Percentiles rank a stretch among this genome's conserved stretches.
These are phyloP conservation scores for Isabelozyma gotoi DNA, from an alignment of 805 yeast genomes.

Conservation along the genomic window DNA sequence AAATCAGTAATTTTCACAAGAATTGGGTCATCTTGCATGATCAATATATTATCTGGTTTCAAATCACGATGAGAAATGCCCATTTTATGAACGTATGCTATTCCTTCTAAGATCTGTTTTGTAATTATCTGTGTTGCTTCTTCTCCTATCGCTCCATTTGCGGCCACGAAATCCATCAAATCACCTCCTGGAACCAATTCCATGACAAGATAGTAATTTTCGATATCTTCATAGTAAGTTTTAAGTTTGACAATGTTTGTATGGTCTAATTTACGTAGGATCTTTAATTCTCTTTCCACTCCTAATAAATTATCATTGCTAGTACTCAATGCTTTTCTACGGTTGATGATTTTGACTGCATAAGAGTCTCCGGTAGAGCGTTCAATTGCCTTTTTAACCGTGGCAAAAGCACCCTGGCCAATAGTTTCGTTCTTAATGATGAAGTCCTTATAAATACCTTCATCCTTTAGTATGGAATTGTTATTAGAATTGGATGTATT, in stretches of 20 bases:
- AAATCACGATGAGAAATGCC: slow-evolving; percentile 96
- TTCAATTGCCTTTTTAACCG: slow-evolving; percentile 88
- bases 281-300: slow-evolving; percentile 82
- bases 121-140: slow-evolving; percentile 86
- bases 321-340: slow-evolving; percentile 69
- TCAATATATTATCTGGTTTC: slow-evolving; percentile 93
- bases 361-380: slow-evolving; percentile 79
- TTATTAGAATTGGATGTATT: slow-evolving; percentile 29
- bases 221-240: slow-evolving; percentile 82
- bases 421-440: slow-evolving; percentile 80
- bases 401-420: slow-evolving; percentile 98
- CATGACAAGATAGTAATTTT: slow-evolving; percentile 85
- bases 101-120: slow-evolving; percentile 79
- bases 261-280: slow-evolving; percentile 74
- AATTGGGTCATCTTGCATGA: slow-evolving; percentile 89
- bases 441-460: slow-evolving; percentile 68
- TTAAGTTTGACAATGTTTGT: slow-evolving; percentile 81
- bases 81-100: slow-evolving; percentile 79
- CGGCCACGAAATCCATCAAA: slow-evolving; percentile 94
- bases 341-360: slow-evolving; percentile 88
- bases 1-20: slow-evolving; percentile 92
- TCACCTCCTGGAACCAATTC: slow-evolving; percentile 97
- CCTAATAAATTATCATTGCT: slow-evolving; percentile 74
- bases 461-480: slow-evolving; percentile 31
- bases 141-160: slow-evolving; percentile 89